These are phyloP conservation scores for Mortierella sp. DNA, from an alignment of 371 early-diverging fungal genomes.

Conservation along the genomic window DNA sequence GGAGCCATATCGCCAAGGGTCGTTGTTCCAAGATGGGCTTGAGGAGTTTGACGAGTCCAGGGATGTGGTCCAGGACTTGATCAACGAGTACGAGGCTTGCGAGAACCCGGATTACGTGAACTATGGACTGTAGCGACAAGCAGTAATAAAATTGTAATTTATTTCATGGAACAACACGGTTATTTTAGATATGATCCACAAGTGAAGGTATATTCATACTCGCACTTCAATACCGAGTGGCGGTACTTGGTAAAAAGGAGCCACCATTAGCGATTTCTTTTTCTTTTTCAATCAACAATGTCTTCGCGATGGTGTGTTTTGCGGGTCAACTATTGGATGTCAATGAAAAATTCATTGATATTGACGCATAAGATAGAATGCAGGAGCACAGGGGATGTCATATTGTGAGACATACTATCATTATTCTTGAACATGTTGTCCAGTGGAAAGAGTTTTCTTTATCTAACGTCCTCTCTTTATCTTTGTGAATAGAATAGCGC, in stretches of 20 bases:
- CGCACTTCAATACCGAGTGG: background rate
- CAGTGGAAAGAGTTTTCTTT: background rate
- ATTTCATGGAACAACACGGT: background rate
- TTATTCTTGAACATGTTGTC: too few species aligned
- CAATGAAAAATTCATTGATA: background rate
- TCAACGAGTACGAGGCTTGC: slow-evolving; percentile 95
- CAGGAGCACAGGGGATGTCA: slow-evolving; percentile 1
- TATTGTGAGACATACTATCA: background rate
- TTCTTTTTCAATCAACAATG: background rate
- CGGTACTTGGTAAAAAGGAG: background rate
- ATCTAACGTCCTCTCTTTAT: background rate
- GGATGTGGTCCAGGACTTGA: slow-evolving; percentile 90
- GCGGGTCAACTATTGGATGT: background rate
- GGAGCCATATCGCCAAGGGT: slow-evolving; percentile 93
- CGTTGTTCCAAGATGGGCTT: slow-evolving; percentile 85
- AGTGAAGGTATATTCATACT: background rate
- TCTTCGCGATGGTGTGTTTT: background rate
- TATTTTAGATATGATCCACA: background rate
- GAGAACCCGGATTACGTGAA: slow-evolving; percentile 89
- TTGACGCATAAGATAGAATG: background rate
- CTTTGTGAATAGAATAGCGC: background rate
- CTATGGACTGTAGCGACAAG: slow-evolving; percentile 46
- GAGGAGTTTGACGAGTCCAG: slow-evolving; percentile 95
- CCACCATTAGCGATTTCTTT: background rate
- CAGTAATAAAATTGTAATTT: background rate